Conservation (phyloP, 768 basidiomycete genomes). For the Tephrocybe sp. region DNA sequence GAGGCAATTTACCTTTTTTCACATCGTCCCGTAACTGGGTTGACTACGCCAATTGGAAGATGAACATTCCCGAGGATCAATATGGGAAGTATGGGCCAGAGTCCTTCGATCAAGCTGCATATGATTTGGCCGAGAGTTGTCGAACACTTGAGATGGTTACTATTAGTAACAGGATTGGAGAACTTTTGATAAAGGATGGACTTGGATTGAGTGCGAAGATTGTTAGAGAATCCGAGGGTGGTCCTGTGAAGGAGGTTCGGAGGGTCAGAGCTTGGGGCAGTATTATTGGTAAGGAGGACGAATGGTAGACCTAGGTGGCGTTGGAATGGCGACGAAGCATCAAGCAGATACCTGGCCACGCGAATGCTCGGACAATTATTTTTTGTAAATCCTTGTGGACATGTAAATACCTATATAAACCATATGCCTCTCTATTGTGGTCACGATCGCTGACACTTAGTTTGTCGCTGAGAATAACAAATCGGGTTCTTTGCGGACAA, state of each 20-base stretch:
- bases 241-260: slow-evolving; percentile 2
- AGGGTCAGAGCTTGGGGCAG: slow-evolving; percentile 10
- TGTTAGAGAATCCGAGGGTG: slow-evolving; percentile 4
- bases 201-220: slow-evolving; percentile 1
- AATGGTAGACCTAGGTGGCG: too few species aligned
- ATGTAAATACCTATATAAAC: too few species aligned
- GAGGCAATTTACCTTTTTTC: background rate
- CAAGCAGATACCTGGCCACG: too few species aligned
- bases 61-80: background rate
- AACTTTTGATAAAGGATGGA: background rate
- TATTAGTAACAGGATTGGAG: background rate
- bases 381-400: too few species aligned
- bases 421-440: too few species aligned
- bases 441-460: too few species aligned
- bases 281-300: slow-evolving; percentile 7
- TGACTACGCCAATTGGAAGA: background rate
- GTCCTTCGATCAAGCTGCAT: slow-evolving; percentile 2
- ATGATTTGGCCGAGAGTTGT: slow-evolving; percentile 7
- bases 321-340: too few species aligned
- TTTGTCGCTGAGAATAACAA: too few species aligned
- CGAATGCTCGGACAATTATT: too few species aligned
- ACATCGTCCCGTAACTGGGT: background rate
- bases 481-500: too few species aligned
- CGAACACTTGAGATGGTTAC: slow-evolving; percentile 6
- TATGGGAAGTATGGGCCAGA: background rate